phyloP scores from a whole-genome alignment of 1,139 yeast genomes.

The Suhomyces anneliseae region DNA sequence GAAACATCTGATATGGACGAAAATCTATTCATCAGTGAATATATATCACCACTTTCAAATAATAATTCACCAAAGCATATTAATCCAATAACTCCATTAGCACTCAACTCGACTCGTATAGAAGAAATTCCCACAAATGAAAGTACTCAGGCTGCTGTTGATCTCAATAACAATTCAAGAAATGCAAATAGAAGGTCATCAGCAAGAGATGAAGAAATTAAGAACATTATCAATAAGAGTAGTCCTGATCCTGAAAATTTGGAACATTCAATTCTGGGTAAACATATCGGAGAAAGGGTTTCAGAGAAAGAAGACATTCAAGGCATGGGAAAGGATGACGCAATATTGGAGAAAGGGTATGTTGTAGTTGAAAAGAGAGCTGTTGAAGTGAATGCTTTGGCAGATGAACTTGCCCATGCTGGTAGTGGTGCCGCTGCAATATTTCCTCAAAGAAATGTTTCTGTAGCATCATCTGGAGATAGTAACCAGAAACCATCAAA shows the following conservation, averaged over 20 bases:
- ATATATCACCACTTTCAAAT: constrained; percentile 46
- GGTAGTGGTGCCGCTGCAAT: constrained; percentile 59
- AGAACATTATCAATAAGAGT: constrained; percentile 41
- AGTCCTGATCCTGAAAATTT: constrained; percentile 44
- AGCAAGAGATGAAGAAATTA: constrained; percentile 45
- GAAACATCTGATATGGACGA: constrained; percentile 74
- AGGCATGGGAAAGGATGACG: constrained; percentile 37
- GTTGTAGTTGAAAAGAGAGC: constrained; percentile 93
- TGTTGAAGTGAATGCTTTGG: constrained; percentile 92
- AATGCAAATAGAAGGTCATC: background rate
- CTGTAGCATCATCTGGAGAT: constrained; percentile 19
- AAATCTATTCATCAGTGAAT: constrained; percentile 81
- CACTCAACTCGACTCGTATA: background rate
- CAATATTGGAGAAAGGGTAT: constrained; percentile 72
- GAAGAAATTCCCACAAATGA: background rate
- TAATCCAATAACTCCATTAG: constrained; percentile 15
- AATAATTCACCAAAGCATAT: constrained; percentile 18
- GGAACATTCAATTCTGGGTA: constrained; percentile 24
- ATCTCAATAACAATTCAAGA: background rate
- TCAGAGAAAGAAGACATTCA: constrained; percentile 8
- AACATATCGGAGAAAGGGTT: background rate
- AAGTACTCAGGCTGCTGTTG: background rate
- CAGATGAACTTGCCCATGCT: constrained; percentile 81
- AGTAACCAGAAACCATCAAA: background rate
- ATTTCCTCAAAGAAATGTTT: constrained; percentile 19